Conservation (phyloP, 106 monocot species). For the Dioscorea alata region DNA sequence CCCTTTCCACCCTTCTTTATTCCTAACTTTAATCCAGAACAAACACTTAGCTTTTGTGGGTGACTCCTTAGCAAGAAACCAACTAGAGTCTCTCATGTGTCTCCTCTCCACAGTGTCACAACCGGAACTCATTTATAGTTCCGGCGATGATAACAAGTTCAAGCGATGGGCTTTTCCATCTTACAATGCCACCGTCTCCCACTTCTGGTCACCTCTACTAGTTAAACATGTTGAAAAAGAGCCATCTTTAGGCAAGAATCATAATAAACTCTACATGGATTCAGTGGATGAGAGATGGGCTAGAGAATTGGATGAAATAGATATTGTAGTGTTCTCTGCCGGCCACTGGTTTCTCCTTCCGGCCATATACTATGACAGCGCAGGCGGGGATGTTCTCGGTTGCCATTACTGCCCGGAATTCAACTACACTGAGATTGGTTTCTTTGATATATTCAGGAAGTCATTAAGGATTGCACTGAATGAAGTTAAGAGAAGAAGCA, state of each 20-base stretch:
- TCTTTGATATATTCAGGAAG: conserved; percentile 60
- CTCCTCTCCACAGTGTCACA: conserved; percentile 36
- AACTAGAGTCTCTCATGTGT: conserved; percentile 78
- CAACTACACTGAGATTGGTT: conserved; percentile 73
- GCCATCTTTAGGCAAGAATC: conserved; percentile 29
- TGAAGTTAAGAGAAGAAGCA: conserved; percentile 17
- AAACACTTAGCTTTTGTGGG: conserved; percentile 72
- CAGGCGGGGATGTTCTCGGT: conserved; percentile 33
- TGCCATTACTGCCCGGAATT: conserved; percentile 70
- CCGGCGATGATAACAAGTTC: conserved; percentile 49
- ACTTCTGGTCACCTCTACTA: conserved; percentile 95
- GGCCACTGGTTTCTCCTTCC: conserved; percentile 92
- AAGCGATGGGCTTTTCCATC: conserved; percentile 51
- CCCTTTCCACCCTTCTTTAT: conserved; percentile 33
- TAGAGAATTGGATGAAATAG: conserved; percentile 26
- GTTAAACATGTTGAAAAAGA: conserved; percentile 62
- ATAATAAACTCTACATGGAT: conserved; percentile 68
- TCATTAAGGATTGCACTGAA: conserved; percentile 37
- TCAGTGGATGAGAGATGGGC: conserved; percentile 62
- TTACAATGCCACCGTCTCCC: conserved; percentile 68
- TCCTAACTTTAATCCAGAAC: conserved; percentile 38
- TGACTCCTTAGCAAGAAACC: conserved; percentile 79
- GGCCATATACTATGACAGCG: conserved; percentile 46
- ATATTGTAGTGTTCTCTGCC: conserved; percentile 54
- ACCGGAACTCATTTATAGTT: conserved; percentile 44